Evolutionary conservation across 2,329 filamentous ascomycete species (phyloP), one percentile per base, ranked within the genome.

Genomic region (Arachnopeziza araneosa): DNA sequence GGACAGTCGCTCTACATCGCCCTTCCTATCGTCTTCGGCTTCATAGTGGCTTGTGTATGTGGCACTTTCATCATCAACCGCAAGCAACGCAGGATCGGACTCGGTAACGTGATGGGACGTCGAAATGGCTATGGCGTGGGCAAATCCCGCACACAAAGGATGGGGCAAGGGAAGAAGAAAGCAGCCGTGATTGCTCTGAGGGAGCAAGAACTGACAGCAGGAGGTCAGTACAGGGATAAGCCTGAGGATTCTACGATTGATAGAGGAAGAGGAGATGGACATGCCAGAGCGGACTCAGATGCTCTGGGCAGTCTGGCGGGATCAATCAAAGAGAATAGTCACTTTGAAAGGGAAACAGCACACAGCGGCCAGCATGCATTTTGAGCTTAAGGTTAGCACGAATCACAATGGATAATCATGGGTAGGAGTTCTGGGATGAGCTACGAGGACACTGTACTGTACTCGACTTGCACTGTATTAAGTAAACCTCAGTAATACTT

Each of bases 21-120:
- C 1, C 66, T 72, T 9, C 70, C 70, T 21, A 60, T 59, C 3
- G 64, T 69, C 4, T 63, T 71, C 23, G 69, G 60, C 1, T 68
- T 70, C 48, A 62, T 70, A 22, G 7, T 67, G 5, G 49, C 70
- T 19, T 66, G 64, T 19, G 48, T 71, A n/a, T 51, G 58, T 4
- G 69, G 69, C 1, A 66, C 62, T 1, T 69, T 52, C 52, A 63
- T 64, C 51, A 60, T 63, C 32, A 71, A 72, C 54, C 62, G 65
- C n/a, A 68, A 68, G n/a, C 60, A 59, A 7, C 60, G 67, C 24
- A 64, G 55, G 7, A 71, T 70, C 50, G 69, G 68, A 14, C 59
- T 71, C 44, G 69, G 70, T 9, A 71, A 68, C 61, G 60, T 70
- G 2, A 71, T 71, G 69, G 67, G 70, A 24, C 61, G 69, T 21